Base-by-base conservation (phyloP, 164 flowering plant genomes). In the Aristolochia californica region DNA sequence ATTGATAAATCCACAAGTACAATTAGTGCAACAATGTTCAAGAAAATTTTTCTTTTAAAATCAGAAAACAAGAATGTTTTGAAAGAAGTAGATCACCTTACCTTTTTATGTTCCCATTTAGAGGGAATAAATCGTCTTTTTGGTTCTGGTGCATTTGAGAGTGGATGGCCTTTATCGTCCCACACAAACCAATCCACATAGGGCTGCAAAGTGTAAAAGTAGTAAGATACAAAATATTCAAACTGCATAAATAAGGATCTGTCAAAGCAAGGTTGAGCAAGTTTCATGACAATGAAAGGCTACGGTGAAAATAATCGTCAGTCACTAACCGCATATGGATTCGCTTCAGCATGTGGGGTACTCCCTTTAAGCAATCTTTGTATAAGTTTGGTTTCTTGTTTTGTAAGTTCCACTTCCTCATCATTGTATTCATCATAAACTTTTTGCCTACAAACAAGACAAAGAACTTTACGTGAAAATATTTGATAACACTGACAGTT, bases 131-230 rank as follows among this genome's bases (percentile, higher is more conserved):
- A 94, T 34, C 97, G 81, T 58, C 99, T 74, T 72, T 94, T 94
- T 10, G 99, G 97, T 62, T 94, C 99, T 55, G 96, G 97, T 8
- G 96, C 99, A 82, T 79, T 84, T 54, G 96, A 85, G 22, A 94
- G 51, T 45, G 99, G 97, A 72, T 90, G 93, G 58, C 60, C 78
- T 0, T 85, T 75, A 65, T 71, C 91, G 55, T 85, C 87, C 83
- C 83, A 81, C 26, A 57, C 63, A 70, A 94, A 86, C 83, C 87
- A 94, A 66, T 94, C 99, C 67, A 87, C 84, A 78, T 78, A 87
- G 59, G 79, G 74, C 97, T 93, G 83, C 80, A 76, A 48, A 14
- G 48, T 12, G n/a, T 12, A 4, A 18, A 21, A 56, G 1, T n/a
- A 56, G 1, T 22, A n/a, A 17, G 43, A n/a, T n/a, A n/a, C n/a